phyloP scores from a whole-genome alignment of 768 basidiomycete species.

The Lentinula raphanica region DNA sequence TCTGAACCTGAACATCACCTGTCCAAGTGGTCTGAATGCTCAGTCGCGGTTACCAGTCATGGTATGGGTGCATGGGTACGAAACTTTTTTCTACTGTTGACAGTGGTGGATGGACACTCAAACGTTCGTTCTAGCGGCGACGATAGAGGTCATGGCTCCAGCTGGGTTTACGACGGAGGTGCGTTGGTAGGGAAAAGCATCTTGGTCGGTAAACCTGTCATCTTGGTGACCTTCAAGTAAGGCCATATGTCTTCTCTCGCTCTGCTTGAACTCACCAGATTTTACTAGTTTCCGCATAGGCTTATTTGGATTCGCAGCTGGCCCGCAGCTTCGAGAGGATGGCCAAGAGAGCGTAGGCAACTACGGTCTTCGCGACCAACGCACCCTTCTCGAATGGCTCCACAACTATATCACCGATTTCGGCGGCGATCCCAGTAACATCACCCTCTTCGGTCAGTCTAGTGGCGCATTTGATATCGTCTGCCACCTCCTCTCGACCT shows the following conservation, averaged over 20 bases:
- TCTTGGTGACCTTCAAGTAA: conserved; percentile 74
- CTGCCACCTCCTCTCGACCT: conserved; percentile 56
- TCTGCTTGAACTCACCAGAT: conserved; percentile 10
- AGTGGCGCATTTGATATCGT: conserved; percentile 56
- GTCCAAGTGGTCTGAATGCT: conserved; percentile 50
- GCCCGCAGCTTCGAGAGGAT: conserved; percentile 59
- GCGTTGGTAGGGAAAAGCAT: conserved; percentile 67
- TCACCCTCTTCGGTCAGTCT: conserved; percentile 47
- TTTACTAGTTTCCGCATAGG: conserved; percentile 65
- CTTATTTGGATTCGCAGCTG: conserved; percentile 71
- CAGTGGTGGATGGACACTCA: conserved; percentile 11
- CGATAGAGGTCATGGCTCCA: conserved; percentile 67
- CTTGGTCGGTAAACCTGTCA: conserved; percentile 54
- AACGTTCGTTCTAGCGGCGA: conserved; percentile 46
- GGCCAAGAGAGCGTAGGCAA: conserved; percentile 75
- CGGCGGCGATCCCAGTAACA: conserved; percentile 61
- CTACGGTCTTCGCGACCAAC: conserved; percentile 71
- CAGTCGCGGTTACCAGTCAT: conserved; percentile 66
- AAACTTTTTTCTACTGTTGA: conserved; percentile 5
- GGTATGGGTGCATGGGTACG: conserved; percentile 85
- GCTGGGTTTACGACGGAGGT: conserved; percentile 75
- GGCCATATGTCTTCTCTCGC: conserved; percentile 20
- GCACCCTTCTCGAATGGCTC: conserved; percentile 59
- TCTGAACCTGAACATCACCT: conserved; percentile 76
- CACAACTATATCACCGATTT: conserved; percentile 55